Evolutionary conservation across 2,329 filamentous ascomycete genomes (phyloP).

Genomic region (Hypoxylon sp.): DNA sequence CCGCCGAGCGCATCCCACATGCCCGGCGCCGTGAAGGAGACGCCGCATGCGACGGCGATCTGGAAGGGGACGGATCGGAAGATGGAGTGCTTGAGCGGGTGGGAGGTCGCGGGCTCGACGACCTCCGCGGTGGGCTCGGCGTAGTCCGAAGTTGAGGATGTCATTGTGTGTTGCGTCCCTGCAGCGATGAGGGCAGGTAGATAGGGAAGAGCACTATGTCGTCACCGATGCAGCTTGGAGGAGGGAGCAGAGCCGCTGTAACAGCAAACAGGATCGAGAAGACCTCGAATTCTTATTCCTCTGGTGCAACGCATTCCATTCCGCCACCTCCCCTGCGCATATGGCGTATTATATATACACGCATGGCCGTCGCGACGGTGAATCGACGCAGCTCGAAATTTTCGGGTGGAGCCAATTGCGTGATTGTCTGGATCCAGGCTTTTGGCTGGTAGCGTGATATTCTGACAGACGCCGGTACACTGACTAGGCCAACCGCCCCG

Average conservation of each 20-base stretch:
- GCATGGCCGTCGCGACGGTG: conserved; percentile 20
- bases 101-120: conserved; percentile 15
- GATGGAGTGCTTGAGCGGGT: conserved; percentile 47
- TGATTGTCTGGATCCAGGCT: conserved; percentile 41
- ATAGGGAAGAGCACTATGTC: neutral
- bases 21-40: conserved; percentile 59
- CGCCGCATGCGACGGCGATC: conserved; percentile 58
- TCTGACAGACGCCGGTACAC: conserved; percentile 22
- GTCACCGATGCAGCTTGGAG: neutral
- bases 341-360: conserved; percentile 32
- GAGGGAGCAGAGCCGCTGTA: neutral
- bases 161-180: conserved; percentile 29
- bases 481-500: conserved; percentile 22
- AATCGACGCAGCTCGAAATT: conserved; percentile 29
- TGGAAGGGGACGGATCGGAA: conserved; percentile 57
- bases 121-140: conserved; percentile 28
- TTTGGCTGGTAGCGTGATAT: conserved; percentile 35
- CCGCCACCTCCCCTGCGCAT: conserved; percentile 10
- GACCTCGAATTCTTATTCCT: neutral
- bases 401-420: conserved; percentile 42
- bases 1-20: conserved; percentile 62
- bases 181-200: neutral
- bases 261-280: neutral
- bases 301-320: neutral
- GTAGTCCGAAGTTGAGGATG: conserved; percentile 30